phyloP scores from a whole-genome alignment of 1,284 basidiomycete species.

The Ceratorhiza oryzae-sativae region DNA sequence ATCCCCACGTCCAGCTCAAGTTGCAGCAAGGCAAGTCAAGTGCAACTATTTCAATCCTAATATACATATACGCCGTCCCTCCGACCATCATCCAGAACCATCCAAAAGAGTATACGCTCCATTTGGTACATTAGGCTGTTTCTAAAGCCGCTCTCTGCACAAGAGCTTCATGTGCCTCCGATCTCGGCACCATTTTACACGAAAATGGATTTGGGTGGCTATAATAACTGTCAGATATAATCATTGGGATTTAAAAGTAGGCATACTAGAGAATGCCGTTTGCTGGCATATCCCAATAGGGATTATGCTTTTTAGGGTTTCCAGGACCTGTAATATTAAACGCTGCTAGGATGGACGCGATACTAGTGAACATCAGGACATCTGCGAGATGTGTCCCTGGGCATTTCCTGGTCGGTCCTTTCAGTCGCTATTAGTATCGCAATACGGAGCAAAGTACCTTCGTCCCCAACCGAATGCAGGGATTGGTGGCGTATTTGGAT shows the following conservation, averaged over 20 bases:
- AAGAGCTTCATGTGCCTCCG: background rate
- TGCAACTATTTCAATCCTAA: too few relatives aligned
- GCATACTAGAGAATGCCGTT: background rate
- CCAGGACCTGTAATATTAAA: background rate
- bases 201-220: background rate
- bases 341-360: background rate
- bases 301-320: background rate
- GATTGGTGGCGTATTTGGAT: constrained; percentile 47
- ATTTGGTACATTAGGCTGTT: too few relatives aligned
- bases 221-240: background rate
- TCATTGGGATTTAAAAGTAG: background rate
- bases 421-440: background rate
- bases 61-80: too few relatives aligned
- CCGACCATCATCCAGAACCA: too few relatives aligned
- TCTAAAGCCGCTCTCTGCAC: too few relatives aligned
- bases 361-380: background rate
- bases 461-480: constrained; percentile 56
- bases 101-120: too few relatives aligned
- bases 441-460: constrained; percentile 43
- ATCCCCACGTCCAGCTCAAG: too few relatives aligned
- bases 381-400: constrained; percentile 10
- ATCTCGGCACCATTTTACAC: background rate
- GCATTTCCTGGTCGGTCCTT: background rate
- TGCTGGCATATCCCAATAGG: background rate
- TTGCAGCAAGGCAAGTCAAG: too few relatives aligned